Evolutionary conservation across 148 eudicot genomes (phyloP), one percentile per base, ranked within the genome.

Genomic region (Heliosperma pusillum): DNA sequence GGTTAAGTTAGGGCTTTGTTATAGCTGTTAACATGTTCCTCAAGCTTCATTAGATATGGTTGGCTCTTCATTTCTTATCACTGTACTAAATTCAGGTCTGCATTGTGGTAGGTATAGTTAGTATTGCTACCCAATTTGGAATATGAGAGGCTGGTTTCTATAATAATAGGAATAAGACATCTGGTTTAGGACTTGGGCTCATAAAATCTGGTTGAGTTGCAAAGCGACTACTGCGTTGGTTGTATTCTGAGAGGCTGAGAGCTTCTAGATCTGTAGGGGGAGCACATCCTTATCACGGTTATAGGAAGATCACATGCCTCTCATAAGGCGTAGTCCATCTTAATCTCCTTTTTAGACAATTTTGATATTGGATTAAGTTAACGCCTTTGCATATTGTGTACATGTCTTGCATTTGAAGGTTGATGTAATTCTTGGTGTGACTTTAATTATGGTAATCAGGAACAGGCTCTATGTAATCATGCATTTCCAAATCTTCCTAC

Each of bases 261-360:
- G 66, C 42, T 63, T 63, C 66, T 63, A 63, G 66, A 26, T 63
- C 66, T 62, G 7, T 6, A 25, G 40, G 16, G 66, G n/a, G 45
- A 30, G 69, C 44, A 17, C 7, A 5, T 8, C 24, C 24, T 19
- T 66, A 24, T 30, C 25, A 24, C 5, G 60, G 22, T n/a, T 5
- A 56, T 56, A 15, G 60, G 22, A 56, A 56, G 22, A 20, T 36
- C 42, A 7, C 40, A 33, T 33, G 40, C 40, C 40, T 33, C 40
- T 33, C 40, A 33, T 33, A 33, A 33, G 40, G 40, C 42, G 42
- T 36, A 36, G 9, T 3, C 42, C 10, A 7, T 36, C 42, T 36
- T 36, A 36, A 36, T 36, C 7, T 36, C 42, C 42, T 36, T 36
- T 36, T 36, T 36, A 10, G 42, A 36, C 9, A 10, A 36, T 36